Evolutionary conservation across 495 filamentous ascomycete genomes (phyloP).

Genomic region (Saxispiralis lemnorum): DNA sequence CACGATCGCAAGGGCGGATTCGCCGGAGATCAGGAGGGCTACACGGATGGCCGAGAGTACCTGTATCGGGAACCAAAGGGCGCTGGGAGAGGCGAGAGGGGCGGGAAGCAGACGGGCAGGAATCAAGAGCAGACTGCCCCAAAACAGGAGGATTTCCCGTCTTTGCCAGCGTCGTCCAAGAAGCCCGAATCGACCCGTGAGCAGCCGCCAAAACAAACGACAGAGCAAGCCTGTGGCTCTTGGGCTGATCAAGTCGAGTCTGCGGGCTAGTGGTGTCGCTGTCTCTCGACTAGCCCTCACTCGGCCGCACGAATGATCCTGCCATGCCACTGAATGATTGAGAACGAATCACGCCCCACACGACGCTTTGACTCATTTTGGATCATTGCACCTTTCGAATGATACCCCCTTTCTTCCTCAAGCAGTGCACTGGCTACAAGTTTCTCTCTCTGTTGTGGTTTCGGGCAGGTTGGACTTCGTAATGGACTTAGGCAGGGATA

Average conservation of each 20-base stretch:
- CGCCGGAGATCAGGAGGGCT: conserved; percentile 10
- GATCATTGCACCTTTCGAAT: too few relatives aligned
- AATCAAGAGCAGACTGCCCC: not conserved
- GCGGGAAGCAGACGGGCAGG: not conserved
- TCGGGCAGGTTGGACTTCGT: too few relatives aligned
- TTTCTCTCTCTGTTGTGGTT: too few relatives aligned
- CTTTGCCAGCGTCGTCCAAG: conserved; percentile 4
- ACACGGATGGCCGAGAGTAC: conserved; percentile 15
- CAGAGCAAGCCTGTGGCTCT: not conserved
- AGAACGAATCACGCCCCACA: too few relatives aligned
- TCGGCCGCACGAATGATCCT: too few relatives aligned
- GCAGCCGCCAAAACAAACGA: not conserved
- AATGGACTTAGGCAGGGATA: too few relatives aligned
- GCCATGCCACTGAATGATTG: too few relatives aligned
- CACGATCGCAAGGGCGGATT: conserved; percentile 8
- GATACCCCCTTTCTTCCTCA: too few relatives aligned
- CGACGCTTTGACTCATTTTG: too few relatives aligned
- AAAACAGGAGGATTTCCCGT: conserved; percentile 12
- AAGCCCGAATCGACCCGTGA: not conserved
- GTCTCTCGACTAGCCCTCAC: too few relatives aligned
- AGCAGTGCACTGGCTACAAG: too few relatives aligned
- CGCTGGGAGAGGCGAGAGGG: conserved; percentile 1
- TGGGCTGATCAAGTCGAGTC: conserved; percentile 19
- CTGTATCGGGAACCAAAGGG: conserved; percentile 6
- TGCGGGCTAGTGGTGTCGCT: not conserved